Evolutionary conservation across 2,329 filamentous ascomycete species (phyloP), one percentile per base, ranked within the genome.

Genomic region (Penicillium sp.): DNA sequence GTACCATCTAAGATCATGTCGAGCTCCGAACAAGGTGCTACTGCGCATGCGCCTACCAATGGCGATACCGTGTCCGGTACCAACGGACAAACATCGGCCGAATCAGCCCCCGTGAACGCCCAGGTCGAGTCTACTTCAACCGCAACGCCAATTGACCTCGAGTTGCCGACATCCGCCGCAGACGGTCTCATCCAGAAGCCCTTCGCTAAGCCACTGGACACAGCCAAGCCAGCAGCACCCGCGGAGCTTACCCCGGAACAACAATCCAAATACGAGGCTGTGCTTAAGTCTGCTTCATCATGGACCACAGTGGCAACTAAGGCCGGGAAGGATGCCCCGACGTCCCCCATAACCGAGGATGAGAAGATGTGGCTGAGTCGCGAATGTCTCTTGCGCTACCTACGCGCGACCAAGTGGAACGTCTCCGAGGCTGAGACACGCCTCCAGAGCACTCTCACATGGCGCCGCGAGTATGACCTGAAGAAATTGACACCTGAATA

Each of bases 371-470:
- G 88, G 83, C 78, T 98, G 58, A 95, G 90, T 12, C 82, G 83
- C 57, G 93, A 98, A 68, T 97, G 91, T 66, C 78, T 98, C 15
- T 77, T 96, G 35, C 86, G 93, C 59, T 98, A 95, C 68, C 82
- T 98, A 28, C 85, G 91, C 52, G 93, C 93, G 19, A 90, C 88
- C 33, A 96, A 95, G 71, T 98, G 93, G 89, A 77, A 83, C 58
- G 77, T 85, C 43, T 73, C 81, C 38, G 82, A 91, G 42, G 82
- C 93, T 8, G 78, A 84, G 58, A 85, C 84, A 65, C 85, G 93
- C n/a, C 71, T 97, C 35, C 82, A 84, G 58, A 80, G 80, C 39
- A 96, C 91, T 0, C 72, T 97, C 50, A 78, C 81, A 53, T 98
- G 93, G 93, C 82, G 93, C 41, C 80, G 91, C 49, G 89, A 95